These are phyloP conservation scores for Moringa oleifera DNA, from an alignment of 345 rosid genomes.

Conservation along the genomic window DNA sequence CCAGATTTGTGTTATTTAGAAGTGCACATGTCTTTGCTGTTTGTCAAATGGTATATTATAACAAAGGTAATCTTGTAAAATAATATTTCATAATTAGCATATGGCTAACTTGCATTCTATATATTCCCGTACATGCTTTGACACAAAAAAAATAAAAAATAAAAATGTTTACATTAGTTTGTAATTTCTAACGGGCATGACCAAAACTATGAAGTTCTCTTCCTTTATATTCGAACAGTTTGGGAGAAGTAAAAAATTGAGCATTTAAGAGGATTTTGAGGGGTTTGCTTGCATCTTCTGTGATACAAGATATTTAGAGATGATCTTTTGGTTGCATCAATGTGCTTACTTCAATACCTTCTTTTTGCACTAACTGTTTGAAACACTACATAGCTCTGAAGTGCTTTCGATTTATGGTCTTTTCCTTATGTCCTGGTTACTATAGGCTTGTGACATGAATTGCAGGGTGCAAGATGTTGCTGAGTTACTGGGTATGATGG, in stretches of 20 bases:
- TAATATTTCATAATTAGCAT: neutral
- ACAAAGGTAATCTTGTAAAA: no score
- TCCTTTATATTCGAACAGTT: neutral
- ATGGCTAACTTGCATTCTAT: no score
- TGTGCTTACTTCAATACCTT: neutral
- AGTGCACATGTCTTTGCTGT: no score
- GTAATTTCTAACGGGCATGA: no score
- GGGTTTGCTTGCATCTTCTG: neutral
- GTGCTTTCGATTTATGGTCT: neutral
- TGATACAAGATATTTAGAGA: neutral
- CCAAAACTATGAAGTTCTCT: neutral
- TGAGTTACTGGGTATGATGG: constrained; percentile 98
- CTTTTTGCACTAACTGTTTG: neutral
- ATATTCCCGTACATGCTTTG: no score
- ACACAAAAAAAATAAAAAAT: no score
- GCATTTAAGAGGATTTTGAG: neutral
- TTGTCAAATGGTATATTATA: no score
- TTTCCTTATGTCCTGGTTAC: neutral
- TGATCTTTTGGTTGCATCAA: neutral
- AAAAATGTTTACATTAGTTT: no score
- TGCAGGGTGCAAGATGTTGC: constrained; percentile 92
- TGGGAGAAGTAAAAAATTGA: neutral
- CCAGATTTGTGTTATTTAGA: no score
- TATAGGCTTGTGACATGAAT: constrained; percentile 22
- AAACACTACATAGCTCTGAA: neutral